These are phyloP conservation scores for Tolypocladium pustulatum DNA, from an alignment of 2,329 filamentous ascomycete genomes.

Conservation along the genomic window DNA sequence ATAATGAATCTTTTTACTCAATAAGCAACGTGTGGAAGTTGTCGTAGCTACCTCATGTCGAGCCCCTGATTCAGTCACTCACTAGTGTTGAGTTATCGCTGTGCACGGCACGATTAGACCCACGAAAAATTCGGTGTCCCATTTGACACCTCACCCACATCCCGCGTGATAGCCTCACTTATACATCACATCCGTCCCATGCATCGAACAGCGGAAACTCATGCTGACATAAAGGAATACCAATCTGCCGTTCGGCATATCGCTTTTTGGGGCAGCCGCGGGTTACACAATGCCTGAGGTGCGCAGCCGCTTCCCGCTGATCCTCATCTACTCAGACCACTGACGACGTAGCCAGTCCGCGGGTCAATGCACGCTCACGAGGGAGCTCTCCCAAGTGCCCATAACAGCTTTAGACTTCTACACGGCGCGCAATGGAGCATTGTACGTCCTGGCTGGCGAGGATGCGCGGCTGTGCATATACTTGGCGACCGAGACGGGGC, in stretches of 20 bases:
- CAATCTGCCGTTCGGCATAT: not conserved
- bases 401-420: conserved; percentile 51
- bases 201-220: too few relatives aligned
- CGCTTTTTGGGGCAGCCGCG: not conserved
- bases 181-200: not conserved
- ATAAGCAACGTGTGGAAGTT: not conserved
- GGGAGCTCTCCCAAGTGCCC: conserved; percentile 37
- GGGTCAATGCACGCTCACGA: conserved; percentile 10
- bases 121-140: conserved; percentile 1
- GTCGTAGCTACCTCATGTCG: not conserved
- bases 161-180: not conserved
- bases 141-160: not conserved
- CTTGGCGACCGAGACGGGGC: conserved; percentile 21
- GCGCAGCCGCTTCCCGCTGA: not conserved
- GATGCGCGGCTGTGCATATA: conserved; percentile 49
- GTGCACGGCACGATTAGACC: not conserved
- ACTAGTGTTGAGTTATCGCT: not conserved
- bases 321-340: not conserved
- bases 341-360: not conserved
- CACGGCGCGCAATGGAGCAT: conserved; percentile 14
- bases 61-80: not conserved
- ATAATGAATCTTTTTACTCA: too few relatives aligned
- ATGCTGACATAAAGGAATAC: not conserved
- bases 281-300: not conserved
- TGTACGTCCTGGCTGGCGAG: conserved; percentile 47